Base-by-base conservation (phyloP, 1,139 yeast species). In the Groenewaldozyma auringiensis region DNA sequence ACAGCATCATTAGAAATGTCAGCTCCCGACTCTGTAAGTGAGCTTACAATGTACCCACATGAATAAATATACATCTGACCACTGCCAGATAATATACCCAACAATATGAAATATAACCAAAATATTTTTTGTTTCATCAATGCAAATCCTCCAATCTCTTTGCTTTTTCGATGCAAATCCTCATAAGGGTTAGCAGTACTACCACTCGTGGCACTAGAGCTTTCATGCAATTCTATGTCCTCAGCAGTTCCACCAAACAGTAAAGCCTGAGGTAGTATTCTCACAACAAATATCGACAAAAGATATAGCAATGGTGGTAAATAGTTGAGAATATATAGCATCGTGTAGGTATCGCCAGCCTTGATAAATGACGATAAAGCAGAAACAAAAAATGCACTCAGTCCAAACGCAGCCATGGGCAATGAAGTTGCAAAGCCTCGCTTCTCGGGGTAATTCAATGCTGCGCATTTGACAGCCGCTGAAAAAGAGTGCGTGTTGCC, bases 31-130 rank as follows among this genome's bases (percentile, higher is more conserved):
- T 40, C 18, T 1, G 57, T 58, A 37, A 68, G 57, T 1, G 88
- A 84, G 52, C 78, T 75, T 21, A 82, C 77, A 38, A 83, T 72
- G 56, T 78, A 83, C 0, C 94, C 94, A 43, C 84, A 78, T 3
- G 85, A 76, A 57, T 76, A 82, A 27, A 84, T 83, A 59, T 82
- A 84, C 73, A 83, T 78, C 60, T 84, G 92, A 8, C 94, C 94
- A 50, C 80, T 71, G 1, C 88, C 85, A 54, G 84, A 83, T 40
- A 82, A 65, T 2, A 77, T 63, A 1, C 88, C 83, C 51, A 83
- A 67, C 17, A 81, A 68, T 8, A 74, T 41, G 53, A 65, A 60
- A 47, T 64, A 67, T 18, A 58, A 46, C 71, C 71, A 67, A 50
- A 68, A 68, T 11, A 54, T 44, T 18, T 20, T 35, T 8, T 20